Conservation (phyloP, 805 yeast species). For the Saccharomyces mikatae region DNA sequence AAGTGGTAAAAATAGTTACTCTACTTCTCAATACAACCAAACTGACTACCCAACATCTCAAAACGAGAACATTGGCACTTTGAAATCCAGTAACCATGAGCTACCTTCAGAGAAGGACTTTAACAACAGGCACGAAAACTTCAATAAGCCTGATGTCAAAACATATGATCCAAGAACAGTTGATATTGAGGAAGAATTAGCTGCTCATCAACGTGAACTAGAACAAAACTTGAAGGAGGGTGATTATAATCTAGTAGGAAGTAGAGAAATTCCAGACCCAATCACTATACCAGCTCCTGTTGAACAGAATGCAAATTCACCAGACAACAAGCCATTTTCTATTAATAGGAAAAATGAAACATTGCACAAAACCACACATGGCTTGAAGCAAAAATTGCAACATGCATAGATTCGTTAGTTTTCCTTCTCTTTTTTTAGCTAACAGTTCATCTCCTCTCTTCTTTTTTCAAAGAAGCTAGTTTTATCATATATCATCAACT, state of each 20-base stretch:
- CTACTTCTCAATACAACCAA: not conserved
- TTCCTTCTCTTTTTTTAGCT: not conserved
- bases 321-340: not conserved
- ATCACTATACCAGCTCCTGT: not conserved
- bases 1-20: not conserved
- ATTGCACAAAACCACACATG: slow-evolving; percentile 14
- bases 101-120: not conserved
- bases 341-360: not conserved
- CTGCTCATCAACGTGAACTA: not conserved
- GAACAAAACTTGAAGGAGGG: not conserved
- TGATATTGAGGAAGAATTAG: not conserved
- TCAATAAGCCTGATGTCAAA: not conserved
- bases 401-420: slow-evolving; percentile 2
- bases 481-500: not conserved
- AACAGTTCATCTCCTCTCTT: not conserved
- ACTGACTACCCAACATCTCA: not conserved
- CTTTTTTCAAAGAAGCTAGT: not conserved
- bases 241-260: not conserved
- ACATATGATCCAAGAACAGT: not conserved
- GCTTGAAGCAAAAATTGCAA: slow-evolving; percentile 29
- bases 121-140: not conserved
- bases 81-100: not conserved
- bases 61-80: not conserved
- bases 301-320: not conserved
- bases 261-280: not conserved